Evolutionary conservation across 768 basidiomycete genomes (phyloP).

Genomic region (Suillus placidus): DNA sequence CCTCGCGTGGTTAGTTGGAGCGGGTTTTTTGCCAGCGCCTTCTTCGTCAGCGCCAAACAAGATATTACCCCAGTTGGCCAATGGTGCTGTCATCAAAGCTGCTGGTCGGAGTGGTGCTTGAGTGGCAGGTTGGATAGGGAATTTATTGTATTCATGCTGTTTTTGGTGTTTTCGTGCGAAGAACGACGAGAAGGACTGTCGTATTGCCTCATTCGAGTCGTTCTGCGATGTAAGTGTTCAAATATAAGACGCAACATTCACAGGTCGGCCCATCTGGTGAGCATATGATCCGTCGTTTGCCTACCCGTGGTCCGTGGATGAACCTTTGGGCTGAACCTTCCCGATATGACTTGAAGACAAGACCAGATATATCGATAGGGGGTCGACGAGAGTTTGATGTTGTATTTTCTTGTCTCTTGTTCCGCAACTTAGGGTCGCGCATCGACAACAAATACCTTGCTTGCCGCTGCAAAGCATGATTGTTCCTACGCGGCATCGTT

Average conservation of each 20-base stretch:
- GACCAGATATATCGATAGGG: background rate
- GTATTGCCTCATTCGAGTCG: background rate
- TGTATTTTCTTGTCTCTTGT: background rate
- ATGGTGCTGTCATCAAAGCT: conserved; percentile 51
- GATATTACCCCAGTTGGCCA: conserved; percentile 50
- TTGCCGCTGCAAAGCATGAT: background rate
- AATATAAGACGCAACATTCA: background rate
- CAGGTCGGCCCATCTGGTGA: background rate
- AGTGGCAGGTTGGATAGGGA: conserved; percentile 3
- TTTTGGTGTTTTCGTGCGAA: conserved; percentile 4
- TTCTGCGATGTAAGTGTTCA: background rate
- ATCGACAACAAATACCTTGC: background rate
- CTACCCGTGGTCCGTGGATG: conserved; percentile 7
- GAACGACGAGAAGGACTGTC: background rate
- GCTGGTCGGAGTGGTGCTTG: conserved; percentile 69
- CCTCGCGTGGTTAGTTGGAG: conserved; percentile 88
- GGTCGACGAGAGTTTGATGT: background rate
- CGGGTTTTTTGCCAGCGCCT: conserved; percentile 75
- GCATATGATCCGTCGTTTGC: conserved; percentile 13
- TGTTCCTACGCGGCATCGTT: background rate
- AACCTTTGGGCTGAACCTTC: background rate
- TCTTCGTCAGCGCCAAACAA: conserved; percentile 40
- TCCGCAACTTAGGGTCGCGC: background rate
- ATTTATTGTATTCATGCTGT: background rate
- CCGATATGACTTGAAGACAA: background rate